phyloP scores from a whole-genome alignment of 306 rosid genomes.

The Cicer yamashitae region DNA sequence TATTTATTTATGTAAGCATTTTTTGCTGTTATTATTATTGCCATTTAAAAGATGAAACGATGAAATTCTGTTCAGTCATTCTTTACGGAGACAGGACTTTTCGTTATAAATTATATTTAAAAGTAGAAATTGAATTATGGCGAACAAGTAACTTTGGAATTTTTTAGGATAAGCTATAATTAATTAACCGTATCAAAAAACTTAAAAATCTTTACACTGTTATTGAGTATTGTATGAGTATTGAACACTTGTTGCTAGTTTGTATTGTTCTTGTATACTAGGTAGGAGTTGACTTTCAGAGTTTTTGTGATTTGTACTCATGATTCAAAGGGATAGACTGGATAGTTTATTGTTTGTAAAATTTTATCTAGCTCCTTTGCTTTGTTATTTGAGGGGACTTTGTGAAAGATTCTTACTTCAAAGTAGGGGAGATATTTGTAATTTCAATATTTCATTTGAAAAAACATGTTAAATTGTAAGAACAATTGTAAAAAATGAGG shows the following conservation, averaged over 20 bases:
- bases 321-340: neutral
- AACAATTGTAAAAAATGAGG: neutral
- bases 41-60: neutral
- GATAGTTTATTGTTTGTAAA: neutral
- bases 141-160: no score
- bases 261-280: neutral
- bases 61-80: neutral
- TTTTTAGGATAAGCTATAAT: no score
- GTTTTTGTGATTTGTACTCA: neutral
- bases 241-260: neutral
- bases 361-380: neutral
- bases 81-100: neutral
- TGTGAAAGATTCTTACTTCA: neutral
- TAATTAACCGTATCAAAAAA: no score
- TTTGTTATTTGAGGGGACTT: neutral
- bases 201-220: no score
- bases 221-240: neutral
- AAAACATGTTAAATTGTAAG: neutral
- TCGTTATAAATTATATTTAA: neutral
- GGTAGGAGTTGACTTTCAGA: neutral
- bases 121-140: neutral
- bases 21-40: neutral
- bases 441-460: neutral
- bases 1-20: no score
- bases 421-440: neutral